These are phyloP conservation scores for Spongispora temasekensis DNA, from an alignment of 1,284 basidiomycete species.

Conservation along the genomic window DNA sequence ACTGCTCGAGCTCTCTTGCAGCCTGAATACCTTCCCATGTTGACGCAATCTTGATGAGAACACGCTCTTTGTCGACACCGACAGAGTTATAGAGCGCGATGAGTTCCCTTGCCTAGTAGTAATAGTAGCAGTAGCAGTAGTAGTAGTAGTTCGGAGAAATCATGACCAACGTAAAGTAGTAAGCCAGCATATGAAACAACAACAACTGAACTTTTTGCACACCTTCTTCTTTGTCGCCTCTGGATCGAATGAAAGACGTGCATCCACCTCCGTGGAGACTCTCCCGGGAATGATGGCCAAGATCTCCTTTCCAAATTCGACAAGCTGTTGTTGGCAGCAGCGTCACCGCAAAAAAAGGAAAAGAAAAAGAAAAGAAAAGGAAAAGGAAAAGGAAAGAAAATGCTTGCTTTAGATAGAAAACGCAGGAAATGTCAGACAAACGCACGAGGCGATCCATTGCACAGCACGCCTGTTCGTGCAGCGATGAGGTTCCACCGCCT, in stretches of 20 bases:
- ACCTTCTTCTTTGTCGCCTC: conserved; percentile 86
- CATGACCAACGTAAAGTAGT: too few relatives aligned
- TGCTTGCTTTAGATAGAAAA: too few relatives aligned
- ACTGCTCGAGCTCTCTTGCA: conserved; percentile 89
- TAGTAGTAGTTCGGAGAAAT: too few relatives aligned
- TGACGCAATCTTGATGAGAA: conserved; percentile 98
- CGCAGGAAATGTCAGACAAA: conserved; percentile 1
- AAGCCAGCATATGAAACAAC: too few relatives aligned
- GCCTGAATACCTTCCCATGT: conserved; percentile 99
- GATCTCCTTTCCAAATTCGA: conserved; percentile 96
- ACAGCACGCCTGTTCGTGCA: conserved; percentile 70
- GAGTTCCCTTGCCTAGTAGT: conserved; percentile 81
- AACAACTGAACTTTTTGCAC: conserved; percentile 2
- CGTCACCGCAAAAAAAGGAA: too few relatives aligned
- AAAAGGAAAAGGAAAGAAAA: too few relatives aligned
- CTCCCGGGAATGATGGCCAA: conserved; percentile 94
- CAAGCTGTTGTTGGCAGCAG: conserved; percentile 73
- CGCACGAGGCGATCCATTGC: conserved; percentile 86
- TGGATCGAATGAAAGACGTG: conserved; percentile 93
- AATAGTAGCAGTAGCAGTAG: too few relatives aligned
- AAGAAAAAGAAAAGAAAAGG: too few relatives aligned
- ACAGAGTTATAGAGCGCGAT: conserved; percentile 91
- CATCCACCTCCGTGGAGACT: conserved; percentile 98
- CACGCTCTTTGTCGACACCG: conserved; percentile 88
- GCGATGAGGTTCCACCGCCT: conserved; percentile 66